Conservation (phyloP, 2,329 filamentous ascomycete species). For the Fusarium camptoceras region DNA sequence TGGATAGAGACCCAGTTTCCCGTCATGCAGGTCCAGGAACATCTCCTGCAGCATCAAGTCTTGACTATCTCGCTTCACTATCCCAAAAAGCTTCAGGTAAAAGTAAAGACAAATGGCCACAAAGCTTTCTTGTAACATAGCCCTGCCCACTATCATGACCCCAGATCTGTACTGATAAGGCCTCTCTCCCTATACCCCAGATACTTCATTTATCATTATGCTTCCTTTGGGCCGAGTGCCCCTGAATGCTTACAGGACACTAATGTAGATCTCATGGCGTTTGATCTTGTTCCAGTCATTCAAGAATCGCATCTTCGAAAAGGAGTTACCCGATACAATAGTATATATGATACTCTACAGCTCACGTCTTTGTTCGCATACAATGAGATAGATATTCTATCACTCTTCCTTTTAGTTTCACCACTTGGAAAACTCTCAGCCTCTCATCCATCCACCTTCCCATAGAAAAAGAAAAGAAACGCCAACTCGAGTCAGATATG, state of each 20-base stretch:
- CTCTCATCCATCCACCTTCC: neutral
- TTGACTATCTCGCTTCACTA: constrained; percentile 5
- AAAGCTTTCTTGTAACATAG: neutral
- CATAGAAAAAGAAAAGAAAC: constrained; percentile 26
- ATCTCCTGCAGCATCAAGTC: neutral
- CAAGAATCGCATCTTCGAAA: neutral
- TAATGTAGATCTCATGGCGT: constrained; percentile 12
- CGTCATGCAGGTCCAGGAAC: constrained; percentile 26
- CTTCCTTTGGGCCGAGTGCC: constrained; percentile 18
- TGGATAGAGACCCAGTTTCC: neutral
- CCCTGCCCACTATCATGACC: neutral
- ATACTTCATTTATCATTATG: constrained; percentile 5
- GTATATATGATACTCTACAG: constrained; percentile 2
- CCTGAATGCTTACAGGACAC: constrained; percentile 24
- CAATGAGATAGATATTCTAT: neutral
- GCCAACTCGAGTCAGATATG: constrained; percentile 17
- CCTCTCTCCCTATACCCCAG: constrained; percentile 25
- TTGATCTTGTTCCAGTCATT: neutral
- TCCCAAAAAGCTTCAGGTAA: constrained; percentile 28
- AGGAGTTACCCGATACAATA: neutral
- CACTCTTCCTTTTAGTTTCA: neutral
- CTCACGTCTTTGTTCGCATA: neutral
- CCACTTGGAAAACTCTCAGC: neutral
- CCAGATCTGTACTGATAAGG: constrained; percentile 40
- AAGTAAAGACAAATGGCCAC: constrained; percentile 37